Base-by-base conservation (phyloP, 148 eudicot species). In the Rhododendron molle region DNA sequence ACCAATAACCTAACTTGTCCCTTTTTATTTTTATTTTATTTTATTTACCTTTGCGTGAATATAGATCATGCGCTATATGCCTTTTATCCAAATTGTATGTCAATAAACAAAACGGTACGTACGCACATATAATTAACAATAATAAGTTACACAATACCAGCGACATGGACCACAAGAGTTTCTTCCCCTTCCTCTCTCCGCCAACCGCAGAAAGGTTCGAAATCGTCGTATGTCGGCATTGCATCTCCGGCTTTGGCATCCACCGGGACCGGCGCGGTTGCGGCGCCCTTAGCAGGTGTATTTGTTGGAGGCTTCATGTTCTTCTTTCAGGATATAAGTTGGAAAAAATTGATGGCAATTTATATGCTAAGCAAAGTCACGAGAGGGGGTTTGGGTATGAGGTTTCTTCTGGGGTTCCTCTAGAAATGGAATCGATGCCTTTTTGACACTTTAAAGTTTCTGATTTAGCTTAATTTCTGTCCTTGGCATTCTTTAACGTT, bases 201-300 rank as follows among this genome's bases (percentile, higher is more conserved):
- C 93, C 92, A 90, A 20, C 65, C 74, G 81, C 92, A 90, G 44
- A 87, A 85, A 13, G 92, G 93, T 81, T 90, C 92, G 78, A 91
- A 89, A 44, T 91, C 92, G 44, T 88, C 89, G 18, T 85, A 87
- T 4, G 83, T 65, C 15, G 47, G 23, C n/a, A 50, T 20, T 28
- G 40, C 21, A 15, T 77, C 80, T 44, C 83, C 40, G 23, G 81
- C 60, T 76, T 76, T 76, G 14, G 80, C n/a, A 21, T 23, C 80
- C 30, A 4, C 2, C 4, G 12, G 30, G 9, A 52, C 28, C 2
- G 65, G n/a, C 4, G 1, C n/a, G 7, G 43, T 76, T 18, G n/a
- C 11, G 79, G 79, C 11, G n/a, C 23, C 46, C 43, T 38, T 36
- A 40, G 79, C 26, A 20, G 40, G 18, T 23, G 26, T 43, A 43